Conservation (phyloP, 441 rosid genomes). For the Manihot esculenta region DNA sequence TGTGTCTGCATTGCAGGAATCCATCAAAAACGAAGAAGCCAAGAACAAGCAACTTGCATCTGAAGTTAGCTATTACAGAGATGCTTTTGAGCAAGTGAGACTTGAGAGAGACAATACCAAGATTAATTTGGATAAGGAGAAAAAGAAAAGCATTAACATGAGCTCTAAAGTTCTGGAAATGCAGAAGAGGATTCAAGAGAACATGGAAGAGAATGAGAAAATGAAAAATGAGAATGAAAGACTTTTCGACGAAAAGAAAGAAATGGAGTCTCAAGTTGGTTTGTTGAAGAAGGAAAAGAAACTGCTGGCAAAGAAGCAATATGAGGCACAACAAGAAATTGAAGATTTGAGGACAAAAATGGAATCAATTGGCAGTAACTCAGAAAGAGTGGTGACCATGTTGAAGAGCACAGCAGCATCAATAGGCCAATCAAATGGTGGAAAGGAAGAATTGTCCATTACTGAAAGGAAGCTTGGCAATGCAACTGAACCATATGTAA, state of each 20-base stretch:
- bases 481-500: conserved; percentile 31
- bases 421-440: conserved; percentile 33
- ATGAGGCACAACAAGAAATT: conserved; percentile 33
- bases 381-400: conserved; percentile 38
- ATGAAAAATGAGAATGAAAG: conserved; percentile 30
- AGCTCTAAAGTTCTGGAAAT: conserved; percentile 35
- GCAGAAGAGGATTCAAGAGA: conserved; percentile 36
- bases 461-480: conserved; percentile 33
- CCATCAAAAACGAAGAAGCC: conserved; percentile 28
- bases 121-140: conserved; percentile 41
- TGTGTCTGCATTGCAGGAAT: conserved; percentile 33
- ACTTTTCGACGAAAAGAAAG: conserved; percentile 30
- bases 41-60: conserved; percentile 32
- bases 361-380: conserved; percentile 28
- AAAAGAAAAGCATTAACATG: conserved; percentile 31
- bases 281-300: conserved; percentile 41
- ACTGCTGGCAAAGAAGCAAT: conserved; percentile 33
- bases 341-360: conserved; percentile 41
- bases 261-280: conserved; percentile 25
- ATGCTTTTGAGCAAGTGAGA: conserved; percentile 32
- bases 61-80: conserved; percentile 35
- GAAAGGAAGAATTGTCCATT: conserved; percentile 29
- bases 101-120: conserved; percentile 42
- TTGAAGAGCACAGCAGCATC: conserved; percentile 49
- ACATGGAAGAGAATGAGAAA: conserved; percentile 29